phyloP scores from a whole-genome alignment of 306 rosid species.

The Gillenia trifoliata region DNA sequence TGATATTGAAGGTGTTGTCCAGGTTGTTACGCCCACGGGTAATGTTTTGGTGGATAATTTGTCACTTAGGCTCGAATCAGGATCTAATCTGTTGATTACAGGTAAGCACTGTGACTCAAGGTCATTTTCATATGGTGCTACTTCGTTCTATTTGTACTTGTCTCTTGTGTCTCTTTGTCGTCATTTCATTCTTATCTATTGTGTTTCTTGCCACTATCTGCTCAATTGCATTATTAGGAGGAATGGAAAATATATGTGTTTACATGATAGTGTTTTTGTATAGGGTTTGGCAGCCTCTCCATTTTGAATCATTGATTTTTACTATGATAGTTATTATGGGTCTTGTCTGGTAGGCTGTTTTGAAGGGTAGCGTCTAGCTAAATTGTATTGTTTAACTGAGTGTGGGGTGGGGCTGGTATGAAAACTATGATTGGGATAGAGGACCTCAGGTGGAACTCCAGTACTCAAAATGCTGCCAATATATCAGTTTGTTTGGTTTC shows the following conservation, averaged over 20 bases:
- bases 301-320: not conserved
- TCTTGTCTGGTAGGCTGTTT: not conserved
- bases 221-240: not conserved
- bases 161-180: not conserved
- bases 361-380: not conserved
- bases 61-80: constrained; percentile 78
- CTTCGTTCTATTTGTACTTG: not conserved
- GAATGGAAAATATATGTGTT: not conserved
- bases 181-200: not conserved
- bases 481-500: not conserved
- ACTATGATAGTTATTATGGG: not conserved
- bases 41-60: constrained; percentile 90
- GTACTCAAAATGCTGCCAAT: not conserved
- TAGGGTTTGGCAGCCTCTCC: not conserved
- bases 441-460: not conserved
- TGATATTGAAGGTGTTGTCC: constrained; percentile 29
- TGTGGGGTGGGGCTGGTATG: not conserved
- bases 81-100: constrained; percentile 94
- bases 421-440: not conserved
- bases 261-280: not conserved
- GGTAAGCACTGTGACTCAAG: constrained; percentile 41
- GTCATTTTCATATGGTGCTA: not conserved
- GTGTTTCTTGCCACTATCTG: not conserved
- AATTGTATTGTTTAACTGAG: not conserved
- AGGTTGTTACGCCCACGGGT: constrained; percentile 96